Evolutionary conservation across 306 rosid genomes (phyloP).

Genomic region (Vigna reflexopilosa): DNA sequence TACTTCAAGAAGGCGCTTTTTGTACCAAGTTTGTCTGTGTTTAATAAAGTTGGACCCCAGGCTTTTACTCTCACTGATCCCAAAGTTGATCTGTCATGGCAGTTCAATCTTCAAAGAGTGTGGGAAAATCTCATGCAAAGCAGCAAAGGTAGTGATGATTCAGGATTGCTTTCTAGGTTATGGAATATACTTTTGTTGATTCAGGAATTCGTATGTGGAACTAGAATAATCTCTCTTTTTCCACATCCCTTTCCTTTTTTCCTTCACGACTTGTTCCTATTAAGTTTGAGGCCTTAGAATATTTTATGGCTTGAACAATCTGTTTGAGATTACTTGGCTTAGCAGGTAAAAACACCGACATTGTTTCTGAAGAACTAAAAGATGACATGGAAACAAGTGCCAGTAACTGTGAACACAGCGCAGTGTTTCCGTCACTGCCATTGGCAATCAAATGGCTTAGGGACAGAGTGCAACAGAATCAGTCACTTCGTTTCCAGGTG

Average conservation of each 20-base stretch:
- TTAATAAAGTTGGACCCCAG: conserved; percentile 82
- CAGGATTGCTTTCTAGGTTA: not conserved
- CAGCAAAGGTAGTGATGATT: conserved; percentile 62
- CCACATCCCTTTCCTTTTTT: not conserved
- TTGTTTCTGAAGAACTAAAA: conserved; percentile 64
- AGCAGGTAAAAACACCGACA: conserved; percentile 53
- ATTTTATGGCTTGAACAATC: not conserved
- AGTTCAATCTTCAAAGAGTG: conserved; percentile 73
- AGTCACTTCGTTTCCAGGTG: conserved; percentile 86
- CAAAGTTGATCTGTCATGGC: conserved; percentile 90
- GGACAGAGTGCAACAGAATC: conserved; percentile 70
- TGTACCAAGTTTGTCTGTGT: conserved; percentile 79
- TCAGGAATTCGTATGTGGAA: not conserved
- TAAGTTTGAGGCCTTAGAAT: not conserved
- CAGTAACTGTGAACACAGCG: conserved; percentile 70
- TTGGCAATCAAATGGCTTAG: conserved; percentile 89
- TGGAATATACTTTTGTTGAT: conserved; percentile 4
- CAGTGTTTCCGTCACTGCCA: conserved; percentile 85
- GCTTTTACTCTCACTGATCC: conserved; percentile 53
- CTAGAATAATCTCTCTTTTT: not conserved
- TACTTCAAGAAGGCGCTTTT: conserved; percentile 92
- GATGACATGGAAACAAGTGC: conserved; percentile 63
- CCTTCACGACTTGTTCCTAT: not conserved
- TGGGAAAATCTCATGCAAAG: conserved; percentile 88
- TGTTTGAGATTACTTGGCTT: conserved; percentile 30